Evolutionary conservation across 306 rosid genomes (phyloP).

Genomic region (Quercus gilva): DNA sequence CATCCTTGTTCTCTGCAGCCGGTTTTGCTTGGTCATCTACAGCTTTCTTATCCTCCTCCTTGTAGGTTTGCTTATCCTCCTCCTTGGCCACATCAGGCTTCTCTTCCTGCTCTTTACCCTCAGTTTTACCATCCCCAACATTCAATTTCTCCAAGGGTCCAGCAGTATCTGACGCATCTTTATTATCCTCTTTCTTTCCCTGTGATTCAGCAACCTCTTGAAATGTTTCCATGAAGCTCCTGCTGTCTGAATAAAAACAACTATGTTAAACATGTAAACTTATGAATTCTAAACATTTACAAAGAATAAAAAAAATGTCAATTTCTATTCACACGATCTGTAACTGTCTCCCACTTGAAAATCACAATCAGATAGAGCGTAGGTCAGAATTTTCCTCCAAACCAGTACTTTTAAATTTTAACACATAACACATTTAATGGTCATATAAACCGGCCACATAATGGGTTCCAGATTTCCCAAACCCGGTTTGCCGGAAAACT

Average conservation of each 20-base stretch:
- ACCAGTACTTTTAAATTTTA: too few species aligned
- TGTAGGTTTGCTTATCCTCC: not conserved
- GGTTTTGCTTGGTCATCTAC: not conserved
- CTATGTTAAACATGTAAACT: not conserved
- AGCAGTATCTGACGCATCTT: not conserved
- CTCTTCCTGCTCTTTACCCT: not conserved
- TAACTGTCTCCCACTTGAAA: not conserved
- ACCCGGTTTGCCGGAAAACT: too few species aligned
- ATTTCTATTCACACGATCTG: not conserved
- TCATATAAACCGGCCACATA: too few species aligned
- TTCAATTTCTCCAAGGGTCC: not conserved
- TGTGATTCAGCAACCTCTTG: slow-evolving; percentile 16
- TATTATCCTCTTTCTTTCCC: slow-evolving; percentile 2
- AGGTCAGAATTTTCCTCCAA: too few species aligned
- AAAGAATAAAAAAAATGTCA: not conserved
- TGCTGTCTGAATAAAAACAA: not conserved
- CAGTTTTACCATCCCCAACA: not conserved
- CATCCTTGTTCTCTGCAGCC: not conserved
- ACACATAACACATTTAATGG: too few species aligned
- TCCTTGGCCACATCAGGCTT: not conserved
- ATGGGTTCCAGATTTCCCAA: too few species aligned
- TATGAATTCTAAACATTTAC: not conserved
- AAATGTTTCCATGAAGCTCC: slow-evolving; percentile 2
- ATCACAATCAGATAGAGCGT: too few species aligned
- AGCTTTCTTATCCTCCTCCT: not conserved